phyloP scores from a whole-genome alignment of 1,139 yeast species.

The Magnusiomyces ingens region DNA sequence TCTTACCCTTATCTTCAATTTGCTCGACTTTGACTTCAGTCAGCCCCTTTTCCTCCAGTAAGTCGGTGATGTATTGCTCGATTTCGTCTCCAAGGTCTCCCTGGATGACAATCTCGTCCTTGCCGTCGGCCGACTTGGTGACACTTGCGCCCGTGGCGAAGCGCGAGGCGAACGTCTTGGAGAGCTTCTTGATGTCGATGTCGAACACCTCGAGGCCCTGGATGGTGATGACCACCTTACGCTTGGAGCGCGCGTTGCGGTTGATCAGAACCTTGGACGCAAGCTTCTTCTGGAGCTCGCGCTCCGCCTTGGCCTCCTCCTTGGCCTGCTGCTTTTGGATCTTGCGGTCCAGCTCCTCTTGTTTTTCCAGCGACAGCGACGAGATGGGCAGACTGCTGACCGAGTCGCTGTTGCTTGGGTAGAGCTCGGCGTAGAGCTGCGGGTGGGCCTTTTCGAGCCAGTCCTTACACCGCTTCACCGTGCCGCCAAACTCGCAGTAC shows the following conservation, averaged over 20 bases:
- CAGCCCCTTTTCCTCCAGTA: slow-evolving; percentile 76
- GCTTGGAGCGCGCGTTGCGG: slow-evolving; percentile 83
- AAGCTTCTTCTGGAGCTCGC: slow-evolving; percentile 73
- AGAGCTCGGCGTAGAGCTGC: slow-evolving; percentile 52
- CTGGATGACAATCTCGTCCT: slow-evolving; percentile 85
- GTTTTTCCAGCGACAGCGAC: slow-evolving; percentile 63
- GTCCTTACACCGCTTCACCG: slow-evolving; percentile 71
- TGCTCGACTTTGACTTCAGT: slow-evolving; percentile 82
- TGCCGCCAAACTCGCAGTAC: slow-evolving; percentile 88
- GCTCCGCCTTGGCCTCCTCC: slow-evolving; percentile 81
- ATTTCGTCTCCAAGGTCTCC: slow-evolving; percentile 96
- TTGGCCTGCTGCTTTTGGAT: slow-evolving; percentile 79
- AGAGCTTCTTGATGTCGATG: slow-evolving; percentile 81
- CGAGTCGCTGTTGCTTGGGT: slow-evolving; percentile 33
- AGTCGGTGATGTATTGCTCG: slow-evolving; percentile 61
- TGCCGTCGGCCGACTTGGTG: slow-evolving; percentile 85
- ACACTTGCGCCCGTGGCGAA: slow-evolving; percentile 97
- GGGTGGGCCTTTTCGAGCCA: slow-evolving; percentile 64
- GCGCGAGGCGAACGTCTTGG: slow-evolving; percentile 87
- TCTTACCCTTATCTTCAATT: slow-evolving; percentile 73
- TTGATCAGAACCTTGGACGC: slow-evolving; percentile 76
- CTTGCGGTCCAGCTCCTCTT: slow-evolving; percentile 74
- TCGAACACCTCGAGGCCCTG: slow-evolving; percentile 83
- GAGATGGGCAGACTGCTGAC: slow-evolving; percentile 41
- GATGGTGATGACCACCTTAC: slow-evolving; percentile 82